Evolutionary conservation across 495 filamentous ascomycete species (phyloP).

Genomic region (Lepidopterella palustris): DNA sequence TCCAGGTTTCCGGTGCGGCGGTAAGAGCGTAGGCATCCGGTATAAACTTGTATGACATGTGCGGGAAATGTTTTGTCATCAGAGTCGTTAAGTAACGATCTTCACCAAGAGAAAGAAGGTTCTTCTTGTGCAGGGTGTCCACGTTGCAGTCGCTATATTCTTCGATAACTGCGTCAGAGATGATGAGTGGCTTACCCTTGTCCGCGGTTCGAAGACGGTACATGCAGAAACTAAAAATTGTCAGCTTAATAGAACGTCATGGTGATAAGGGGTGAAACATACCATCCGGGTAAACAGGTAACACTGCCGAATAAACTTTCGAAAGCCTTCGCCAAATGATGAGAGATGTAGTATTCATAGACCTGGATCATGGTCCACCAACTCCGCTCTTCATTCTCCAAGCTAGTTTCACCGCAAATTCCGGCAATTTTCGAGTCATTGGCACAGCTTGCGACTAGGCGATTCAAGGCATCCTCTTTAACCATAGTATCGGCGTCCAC

Average conservation of each 20-base stretch:
- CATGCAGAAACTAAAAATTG: conserved; percentile 82
- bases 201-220: conserved; percentile 92
- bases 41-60: conserved; percentile 94
- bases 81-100: conserved; percentile 96
- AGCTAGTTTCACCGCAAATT: conserved; percentile 94
- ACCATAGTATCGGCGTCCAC: conserved; percentile 97
- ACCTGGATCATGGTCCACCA: conserved; percentile 99
- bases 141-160: conserved; percentile 85
- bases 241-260: conserved; percentile 23
- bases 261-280: conserved; percentile 38
- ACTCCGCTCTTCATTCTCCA: conserved; percentile 86
- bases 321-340: conserved; percentile 89
- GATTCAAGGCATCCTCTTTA: conserved; percentile 82
- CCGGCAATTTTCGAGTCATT: conserved; percentile 94
- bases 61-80: conserved; percentile 95
- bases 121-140: conserved; percentile 98
- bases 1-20: conserved; percentile 89
- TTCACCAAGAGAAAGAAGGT: conserved; percentile 87
- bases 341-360: conserved; percentile 96
- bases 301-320: conserved; percentile 93
- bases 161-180: conserved; percentile 74
- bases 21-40: conserved; percentile 88
- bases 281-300: conserved; percentile 98
- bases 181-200: conserved; percentile 84
- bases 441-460: conserved; percentile 85